Evolutionary conservation across 31 red algal genomes (phyloP).

Genomic region (Porphyra umbilicalis): DNA sequence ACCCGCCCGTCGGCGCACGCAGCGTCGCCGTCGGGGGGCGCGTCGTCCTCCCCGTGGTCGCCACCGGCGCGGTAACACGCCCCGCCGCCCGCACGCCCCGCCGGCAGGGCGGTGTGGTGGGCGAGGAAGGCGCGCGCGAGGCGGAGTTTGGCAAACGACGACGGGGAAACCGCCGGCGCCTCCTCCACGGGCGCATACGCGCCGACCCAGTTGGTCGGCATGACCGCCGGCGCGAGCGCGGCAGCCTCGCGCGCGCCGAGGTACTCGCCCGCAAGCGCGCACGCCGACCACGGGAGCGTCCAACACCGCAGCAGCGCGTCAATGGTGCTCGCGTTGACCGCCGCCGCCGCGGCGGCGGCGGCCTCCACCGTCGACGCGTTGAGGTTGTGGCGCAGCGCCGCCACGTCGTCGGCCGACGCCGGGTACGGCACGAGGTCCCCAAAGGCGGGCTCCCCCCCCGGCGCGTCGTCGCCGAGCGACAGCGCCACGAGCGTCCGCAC

Average conservation of each 20-base stretch:
- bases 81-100: too few relatives aligned
- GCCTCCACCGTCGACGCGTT: not conserved
- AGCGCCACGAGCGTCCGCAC: not conserved
- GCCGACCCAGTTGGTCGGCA: not conserved
- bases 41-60: not conserved
- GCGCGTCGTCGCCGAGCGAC: not conserved
- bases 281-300: not conserved
- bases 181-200: not conserved
- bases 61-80: not conserved
- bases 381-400: not conserved
- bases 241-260: not conserved
- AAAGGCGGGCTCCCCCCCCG: not conserved
- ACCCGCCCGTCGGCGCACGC: not conserved
- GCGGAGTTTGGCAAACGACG: not conserved
- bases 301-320: not conserved
- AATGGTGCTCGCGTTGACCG: not conserved
- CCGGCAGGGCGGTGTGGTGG: not conserved
- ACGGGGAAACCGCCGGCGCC: not conserved
- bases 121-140: not conserved
- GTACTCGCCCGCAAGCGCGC: not conserved
- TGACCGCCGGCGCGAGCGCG: not conserved
- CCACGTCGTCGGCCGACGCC: not conserved
- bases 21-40: not conserved
- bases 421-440: not conserved
- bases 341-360: not conserved